Conservation (phyloP, 148 eudicot genomes). For the Salicornia ramosissima region DNA sequence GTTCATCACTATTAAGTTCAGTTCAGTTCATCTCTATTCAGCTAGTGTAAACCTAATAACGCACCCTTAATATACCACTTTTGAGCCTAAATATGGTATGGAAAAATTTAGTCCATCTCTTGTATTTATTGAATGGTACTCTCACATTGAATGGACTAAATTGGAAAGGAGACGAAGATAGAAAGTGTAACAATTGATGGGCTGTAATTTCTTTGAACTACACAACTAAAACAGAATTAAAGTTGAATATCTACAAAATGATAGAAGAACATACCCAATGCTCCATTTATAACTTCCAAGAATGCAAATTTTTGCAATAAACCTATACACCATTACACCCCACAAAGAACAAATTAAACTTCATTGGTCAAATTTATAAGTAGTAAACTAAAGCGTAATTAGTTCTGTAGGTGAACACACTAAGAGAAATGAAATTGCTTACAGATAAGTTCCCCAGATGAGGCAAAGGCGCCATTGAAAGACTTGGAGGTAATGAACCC, state of each 20-base stretch:
- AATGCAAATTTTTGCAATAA: constrained; percentile 64
- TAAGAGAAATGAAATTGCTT: constrained; percentile 16
- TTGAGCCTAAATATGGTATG: too few species aligned
- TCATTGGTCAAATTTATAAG: background rate
- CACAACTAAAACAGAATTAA: background rate
- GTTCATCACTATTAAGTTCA: too few species aligned
- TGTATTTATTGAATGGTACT: too few species aligned
- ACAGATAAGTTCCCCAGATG: constrained; percentile 68
- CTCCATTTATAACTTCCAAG: constrained; percentile 91
- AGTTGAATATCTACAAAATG: background rate
- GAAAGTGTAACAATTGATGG: too few species aligned
- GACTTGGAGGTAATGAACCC: constrained; percentile 40
- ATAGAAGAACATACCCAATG: constrained; percentile 42
- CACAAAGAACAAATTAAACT: background rate
- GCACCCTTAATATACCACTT: too few species aligned
- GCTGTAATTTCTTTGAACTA: background rate
- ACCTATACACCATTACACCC: constrained; percentile 50
- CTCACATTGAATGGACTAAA: too few species aligned
- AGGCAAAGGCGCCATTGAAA: constrained; percentile 45
- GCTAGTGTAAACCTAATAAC: too few species aligned
- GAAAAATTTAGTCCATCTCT: too few species aligned
- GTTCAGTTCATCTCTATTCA: too few species aligned
- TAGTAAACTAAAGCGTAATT: background rate
- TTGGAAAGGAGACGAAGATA: too few species aligned
- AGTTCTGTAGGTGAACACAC: background rate